These are phyloP conservation scores for Canavalia gladiata DNA, from an alignment of 306 rosid genomes.

Conservation along the genomic window DNA sequence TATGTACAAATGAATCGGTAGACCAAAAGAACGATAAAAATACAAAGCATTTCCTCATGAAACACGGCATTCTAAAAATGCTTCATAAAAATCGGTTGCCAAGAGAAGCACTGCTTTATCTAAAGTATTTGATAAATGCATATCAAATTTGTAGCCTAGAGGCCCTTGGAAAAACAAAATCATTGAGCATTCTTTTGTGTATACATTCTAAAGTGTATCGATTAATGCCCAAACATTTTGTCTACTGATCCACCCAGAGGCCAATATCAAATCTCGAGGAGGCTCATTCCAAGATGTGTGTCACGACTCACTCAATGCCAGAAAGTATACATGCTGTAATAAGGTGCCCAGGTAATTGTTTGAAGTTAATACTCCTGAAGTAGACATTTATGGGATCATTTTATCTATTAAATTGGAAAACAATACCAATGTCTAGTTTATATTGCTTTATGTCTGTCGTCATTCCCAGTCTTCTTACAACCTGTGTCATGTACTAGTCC, in stretches of 20 bases:
- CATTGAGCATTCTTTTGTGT: conserved; percentile 24
- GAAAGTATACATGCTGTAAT: conserved; percentile 1
- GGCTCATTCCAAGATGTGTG: conserved; percentile 25
- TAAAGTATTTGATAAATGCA: conserved; percentile 12
- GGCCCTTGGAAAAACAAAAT: not conserved
- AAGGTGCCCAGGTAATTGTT: not conserved
- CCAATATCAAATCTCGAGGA: conserved; percentile 30
- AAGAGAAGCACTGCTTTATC: not conserved
- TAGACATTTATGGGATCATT: conserved; percentile 27
- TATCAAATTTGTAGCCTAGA: not conserved
- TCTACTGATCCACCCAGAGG: conserved; percentile 26
- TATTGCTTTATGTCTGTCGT: conserved; percentile 15
- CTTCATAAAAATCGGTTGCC: conserved; percentile 7
- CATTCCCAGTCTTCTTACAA: conserved; percentile 35
- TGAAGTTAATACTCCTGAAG: conserved; percentile 32
- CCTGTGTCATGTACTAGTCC: conserved; percentile 37
- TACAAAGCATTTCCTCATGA: not conserved
- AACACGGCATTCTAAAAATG: conserved; percentile 2
- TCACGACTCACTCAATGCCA: not conserved
- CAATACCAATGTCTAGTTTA: conserved; percentile 21
- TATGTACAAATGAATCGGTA: not conserved
- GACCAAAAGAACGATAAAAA: not conserved
- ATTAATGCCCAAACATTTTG: not conserved
- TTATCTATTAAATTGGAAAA: not conserved
- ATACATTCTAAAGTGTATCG: not conserved